Base-by-base conservation (phyloP, 768 basidiomycete genomes). In the Macrocybe gigantea region DNA sequence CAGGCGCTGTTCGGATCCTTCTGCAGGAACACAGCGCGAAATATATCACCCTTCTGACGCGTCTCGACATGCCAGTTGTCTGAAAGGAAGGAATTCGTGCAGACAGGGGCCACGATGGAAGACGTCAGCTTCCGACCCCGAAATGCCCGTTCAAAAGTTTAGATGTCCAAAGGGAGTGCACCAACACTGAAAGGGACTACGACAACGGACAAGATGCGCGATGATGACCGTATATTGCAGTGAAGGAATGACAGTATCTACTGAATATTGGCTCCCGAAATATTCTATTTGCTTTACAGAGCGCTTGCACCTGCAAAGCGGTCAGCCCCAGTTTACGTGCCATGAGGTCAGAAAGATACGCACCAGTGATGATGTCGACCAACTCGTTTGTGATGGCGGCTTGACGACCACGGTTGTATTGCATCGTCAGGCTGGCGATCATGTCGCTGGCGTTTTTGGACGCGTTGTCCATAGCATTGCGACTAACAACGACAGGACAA, bases 401-500 rank as follows among this genome's bases (percentile, higher is more conserved):
- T 75, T 97, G 93, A 64, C 93, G 90, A 77, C 94, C 93, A 80
- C 93, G 89, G 67, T 97, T 97, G 80, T 94, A 97, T 68, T 95
- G 79, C 86, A 96, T 87, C 66, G 88, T 87, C 43, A 97, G 77
- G 39, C 74, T 67, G 51, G 68, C 68, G 61, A 97, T 95, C 93
- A 97, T 96, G 70, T 94, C 93, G 33, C 71, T 73, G 49, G 96
- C 96, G 68, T 99, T 98, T 83, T 99, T 99, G 56, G 94, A 93
- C 41, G 95, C 95, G 63, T 93, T 98, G 81, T 98, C 96, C 96
- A 99, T 99, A 61, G 96, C 96, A 57, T 95, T 97, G 57, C 95
- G 87, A 67, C 95, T 84, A 55, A 43, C 32, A 13, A 22, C 43
- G 33, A 59, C 7, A 30, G 15, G 9, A 46, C 12, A 52, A 45